phyloP scores from a whole-genome alignment of 192 early-diverging fungal genomes.

The Dissophora ornata region DNA sequence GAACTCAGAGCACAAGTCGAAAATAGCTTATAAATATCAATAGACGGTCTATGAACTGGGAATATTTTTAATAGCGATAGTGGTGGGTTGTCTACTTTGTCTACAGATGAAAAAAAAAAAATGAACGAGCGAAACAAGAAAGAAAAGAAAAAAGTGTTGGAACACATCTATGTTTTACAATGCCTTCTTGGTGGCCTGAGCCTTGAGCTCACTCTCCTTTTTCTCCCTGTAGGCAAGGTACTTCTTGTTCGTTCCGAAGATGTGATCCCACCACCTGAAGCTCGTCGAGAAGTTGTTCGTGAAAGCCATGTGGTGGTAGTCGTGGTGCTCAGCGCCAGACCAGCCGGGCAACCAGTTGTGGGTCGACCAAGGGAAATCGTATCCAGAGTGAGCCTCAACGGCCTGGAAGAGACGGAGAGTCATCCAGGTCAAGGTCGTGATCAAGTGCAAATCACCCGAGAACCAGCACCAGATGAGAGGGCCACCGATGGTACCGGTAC shows the following conservation, averaged over 20 bases:
- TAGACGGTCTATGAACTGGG: no score
- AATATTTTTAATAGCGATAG: conserved; percentile 8
- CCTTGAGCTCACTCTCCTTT: conserved; percentile 46
- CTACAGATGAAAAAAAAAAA: background rate
- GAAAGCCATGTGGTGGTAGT: conserved; percentile 91
- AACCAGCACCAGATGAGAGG: conserved; percentile 78
- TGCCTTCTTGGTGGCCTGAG: conserved; percentile 29
- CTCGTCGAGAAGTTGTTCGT: conserved; percentile 84
- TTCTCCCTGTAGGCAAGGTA: conserved; percentile 71
- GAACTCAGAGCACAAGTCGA: no score
- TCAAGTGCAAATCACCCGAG: conserved; percentile 78
- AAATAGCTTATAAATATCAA: no score
- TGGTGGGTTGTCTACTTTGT: background rate
- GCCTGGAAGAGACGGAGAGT: conserved; percentile 82
- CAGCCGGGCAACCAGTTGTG: conserved; percentile 88
- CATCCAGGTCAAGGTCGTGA: conserved; percentile 91
- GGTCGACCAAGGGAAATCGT: conserved; percentile 95
- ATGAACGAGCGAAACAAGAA: background rate
- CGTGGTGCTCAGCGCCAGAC: conserved; percentile 94
- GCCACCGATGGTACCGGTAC: conserved; percentile 85
- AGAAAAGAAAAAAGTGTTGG: no score
- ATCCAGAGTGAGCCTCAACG: conserved; percentile 93
- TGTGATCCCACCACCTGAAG: conserved; percentile 92
- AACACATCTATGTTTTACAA: conserved; percentile 32
- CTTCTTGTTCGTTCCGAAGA: conserved; percentile 87